Conservation (phyloP, 2,329 filamentous ascomycete genomes). For the Verticillium dahliae region DNA sequence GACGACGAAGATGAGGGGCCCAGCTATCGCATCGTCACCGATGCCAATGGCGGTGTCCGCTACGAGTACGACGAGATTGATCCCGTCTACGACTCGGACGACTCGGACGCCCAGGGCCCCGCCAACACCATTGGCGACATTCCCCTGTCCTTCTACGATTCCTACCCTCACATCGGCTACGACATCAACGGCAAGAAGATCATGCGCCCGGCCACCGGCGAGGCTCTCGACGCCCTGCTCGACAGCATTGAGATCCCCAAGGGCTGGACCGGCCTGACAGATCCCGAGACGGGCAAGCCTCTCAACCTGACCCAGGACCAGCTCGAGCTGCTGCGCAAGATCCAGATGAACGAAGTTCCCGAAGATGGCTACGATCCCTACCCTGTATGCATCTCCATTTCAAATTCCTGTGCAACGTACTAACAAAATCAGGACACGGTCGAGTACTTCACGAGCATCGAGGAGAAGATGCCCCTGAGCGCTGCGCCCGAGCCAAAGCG, state of each 20-base stretch:
- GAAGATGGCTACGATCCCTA: conserved; percentile 91
- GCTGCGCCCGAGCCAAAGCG: conserved; percentile 93
- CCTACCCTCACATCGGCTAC: conserved; percentile 96
- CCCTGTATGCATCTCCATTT: conserved; percentile 46
- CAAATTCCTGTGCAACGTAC: neutral
- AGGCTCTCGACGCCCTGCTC: conserved; percentile 85
- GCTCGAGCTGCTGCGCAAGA: conserved; percentile 76
- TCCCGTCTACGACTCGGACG: conserved; percentile 92
- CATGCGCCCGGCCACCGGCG: conserved; percentile 87
- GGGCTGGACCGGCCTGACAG: conserved; percentile 94
- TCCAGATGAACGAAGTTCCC: conserved; percentile 83
- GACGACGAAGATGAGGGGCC: conserved; percentile 30
- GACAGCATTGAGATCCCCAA: conserved; percentile 96
- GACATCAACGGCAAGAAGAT: conserved; percentile 99
- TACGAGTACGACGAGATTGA: conserved; percentile 94
- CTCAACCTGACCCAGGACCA: conserved; percentile 83
- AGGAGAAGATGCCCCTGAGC: conserved; percentile 91
- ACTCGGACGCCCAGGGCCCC: conserved; percentile 73
- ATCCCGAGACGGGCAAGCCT: conserved; percentile 89
- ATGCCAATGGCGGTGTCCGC: conserved; percentile 84
- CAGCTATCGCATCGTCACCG: conserved; percentile 56
- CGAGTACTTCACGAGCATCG: conserved; percentile 86
- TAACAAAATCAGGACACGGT: conserved; percentile 60
- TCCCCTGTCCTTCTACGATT: conserved; percentile 89
- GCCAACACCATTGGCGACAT: conserved; percentile 95